phyloP scores from a whole-genome alignment of 2,329 filamentous ascomycete species.

The Tolypocladium nubicola region DNA sequence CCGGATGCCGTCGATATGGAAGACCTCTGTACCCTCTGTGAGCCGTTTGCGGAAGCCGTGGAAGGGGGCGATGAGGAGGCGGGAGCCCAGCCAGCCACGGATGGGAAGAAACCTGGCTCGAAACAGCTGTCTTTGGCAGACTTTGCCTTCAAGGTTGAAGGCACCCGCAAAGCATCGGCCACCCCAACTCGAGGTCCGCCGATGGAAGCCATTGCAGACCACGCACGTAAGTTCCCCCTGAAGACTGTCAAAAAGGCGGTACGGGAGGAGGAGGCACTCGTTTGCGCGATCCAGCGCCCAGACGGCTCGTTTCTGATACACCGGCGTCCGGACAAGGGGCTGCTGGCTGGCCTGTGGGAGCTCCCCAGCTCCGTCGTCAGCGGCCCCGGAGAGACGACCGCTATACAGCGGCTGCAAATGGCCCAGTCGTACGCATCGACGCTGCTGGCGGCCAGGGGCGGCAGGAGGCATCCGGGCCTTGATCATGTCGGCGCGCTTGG shows the following conservation, averaged over 20 bases:
- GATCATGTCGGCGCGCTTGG: slow-evolving; percentile 33
- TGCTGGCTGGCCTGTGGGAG: slow-evolving; percentile 46
- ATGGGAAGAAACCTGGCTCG: slow-evolving; percentile 7
- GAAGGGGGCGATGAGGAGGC: slow-evolving; percentile 12
- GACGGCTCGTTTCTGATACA: slow-evolving; percentile 37
- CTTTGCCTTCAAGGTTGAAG: slow-evolving; percentile 20
- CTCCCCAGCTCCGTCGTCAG: slow-evolving; percentile 35
- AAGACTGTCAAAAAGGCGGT: slow-evolving; percentile 41
- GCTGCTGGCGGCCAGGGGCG: slow-evolving; percentile 10
- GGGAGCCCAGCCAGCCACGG: slow-evolving; percentile 1
- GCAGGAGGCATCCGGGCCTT: slow-evolving; percentile 1
- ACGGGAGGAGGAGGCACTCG: slow-evolving; percentile 39
- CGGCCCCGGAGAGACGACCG: slow-evolving; percentile 7
- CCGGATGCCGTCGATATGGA: slow-evolving; percentile 31
- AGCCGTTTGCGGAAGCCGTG: slow-evolving; percentile 28
- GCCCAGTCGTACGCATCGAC: slow-evolving; percentile 23
- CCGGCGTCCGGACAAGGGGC: slow-evolving; percentile 40
- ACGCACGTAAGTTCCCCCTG: slow-evolving; percentile 41
- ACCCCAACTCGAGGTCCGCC: not conserved
- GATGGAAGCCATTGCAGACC: slow-evolving; percentile 23
- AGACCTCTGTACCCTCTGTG: slow-evolving; percentile 38
- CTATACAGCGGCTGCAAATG: slow-evolving; percentile 21
- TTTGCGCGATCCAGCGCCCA: slow-evolving; percentile 37
- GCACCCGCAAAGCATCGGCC: not conserved
- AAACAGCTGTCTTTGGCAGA: slow-evolving; percentile 23